Conservation (phyloP, 2,329 filamentous ascomycete genomes). For the Sphaerulina populicola region DNA sequence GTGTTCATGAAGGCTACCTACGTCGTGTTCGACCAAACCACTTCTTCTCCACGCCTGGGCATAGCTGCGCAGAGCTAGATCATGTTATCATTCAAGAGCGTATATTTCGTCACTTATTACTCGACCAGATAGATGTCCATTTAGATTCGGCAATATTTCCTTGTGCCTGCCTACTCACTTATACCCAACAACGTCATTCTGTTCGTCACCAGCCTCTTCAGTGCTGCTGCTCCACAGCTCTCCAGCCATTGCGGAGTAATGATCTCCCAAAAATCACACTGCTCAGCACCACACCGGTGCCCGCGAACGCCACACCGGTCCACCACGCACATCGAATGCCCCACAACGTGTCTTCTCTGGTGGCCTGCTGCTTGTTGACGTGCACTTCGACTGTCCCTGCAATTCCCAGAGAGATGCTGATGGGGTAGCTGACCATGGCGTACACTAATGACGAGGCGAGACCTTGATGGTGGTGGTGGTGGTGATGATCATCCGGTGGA, state of each 20-base stretch:
- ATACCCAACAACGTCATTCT: no score
- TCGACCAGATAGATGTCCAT: no score
- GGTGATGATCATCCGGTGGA: conserved; percentile 25
- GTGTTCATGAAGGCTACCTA: conserved; percentile 65
- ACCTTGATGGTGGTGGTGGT: conserved; percentile 36
- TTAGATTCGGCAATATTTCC: background rate
- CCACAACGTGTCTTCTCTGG: conserved; percentile 26
- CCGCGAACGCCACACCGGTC: conserved; percentile 30
- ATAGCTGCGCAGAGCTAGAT: conserved; percentile 36
- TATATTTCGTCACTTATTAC: no score
- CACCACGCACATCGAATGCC: conserved; percentile 38
- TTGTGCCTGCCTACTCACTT: no score
- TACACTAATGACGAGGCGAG: conserved; percentile 50
- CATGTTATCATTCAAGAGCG: background rate
- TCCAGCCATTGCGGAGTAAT: conserved; percentile 7
- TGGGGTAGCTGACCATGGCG: conserved; percentile 60
- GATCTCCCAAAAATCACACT: conserved; percentile 20
- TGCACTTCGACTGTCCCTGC: conserved; percentile 53
- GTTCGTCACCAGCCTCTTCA: no score
- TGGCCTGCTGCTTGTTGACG: conserved; percentile 34
- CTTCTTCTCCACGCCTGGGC: conserved; percentile 36
- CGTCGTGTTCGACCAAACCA: conserved; percentile 57
- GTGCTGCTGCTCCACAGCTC: background rate
- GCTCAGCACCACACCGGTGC: conserved; percentile 22
- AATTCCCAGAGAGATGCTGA: conserved; percentile 56